Percentiles rank a stretch among this genome's conserved stretches.
phyloP scores from a whole-genome alignment of 2,329 filamentous ascomycete species.

The Macrophomina phaseolina region DNA sequence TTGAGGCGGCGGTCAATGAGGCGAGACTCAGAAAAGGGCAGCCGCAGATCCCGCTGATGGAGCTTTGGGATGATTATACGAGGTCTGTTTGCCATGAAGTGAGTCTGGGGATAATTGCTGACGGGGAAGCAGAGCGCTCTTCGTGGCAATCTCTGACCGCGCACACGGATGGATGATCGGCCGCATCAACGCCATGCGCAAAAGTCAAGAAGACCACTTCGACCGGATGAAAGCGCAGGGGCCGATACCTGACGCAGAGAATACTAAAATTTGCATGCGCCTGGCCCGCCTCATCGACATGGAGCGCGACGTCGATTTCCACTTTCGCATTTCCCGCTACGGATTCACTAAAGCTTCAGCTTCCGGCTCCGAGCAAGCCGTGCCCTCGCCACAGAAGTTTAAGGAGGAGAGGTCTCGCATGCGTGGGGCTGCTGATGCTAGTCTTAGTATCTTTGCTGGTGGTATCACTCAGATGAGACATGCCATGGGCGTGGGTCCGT shows the following conservation, averaged over 20 bases:
- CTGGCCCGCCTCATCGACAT: slow-evolving; percentile 1
- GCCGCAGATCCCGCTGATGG: background rate
- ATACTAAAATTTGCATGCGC: background rate
- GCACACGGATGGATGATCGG: slow-evolving; percentile 6
- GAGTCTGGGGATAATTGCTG: background rate
- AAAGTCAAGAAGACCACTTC: background rate
- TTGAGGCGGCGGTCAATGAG: background rate
- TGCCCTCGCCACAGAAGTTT: background rate
- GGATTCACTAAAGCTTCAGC: background rate
- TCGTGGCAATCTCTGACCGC: background rate
- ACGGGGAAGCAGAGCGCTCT: background rate
- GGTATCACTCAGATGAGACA: slow-evolving; percentile 9
- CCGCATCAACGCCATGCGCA: slow-evolving; percentile 3
- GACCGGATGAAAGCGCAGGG: slow-evolving; percentile 8
- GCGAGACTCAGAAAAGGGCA: background rate
- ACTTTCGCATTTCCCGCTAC: slow-evolving; percentile 8
- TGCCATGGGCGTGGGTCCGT: slow-evolving; percentile 13
- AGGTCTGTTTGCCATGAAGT: background rate
- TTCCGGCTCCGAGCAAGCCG: background rate
- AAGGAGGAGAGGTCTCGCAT: background rate
- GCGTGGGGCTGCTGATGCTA: background rate
- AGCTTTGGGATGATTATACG: slow-evolving; percentile 11
- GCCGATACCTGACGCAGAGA: background rate
- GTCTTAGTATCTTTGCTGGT: background rate
- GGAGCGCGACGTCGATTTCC: slow-evolving; percentile 10